Conservation (phyloP, 768 basidiomycete species). For the Rhizopogon rudus region DNA sequence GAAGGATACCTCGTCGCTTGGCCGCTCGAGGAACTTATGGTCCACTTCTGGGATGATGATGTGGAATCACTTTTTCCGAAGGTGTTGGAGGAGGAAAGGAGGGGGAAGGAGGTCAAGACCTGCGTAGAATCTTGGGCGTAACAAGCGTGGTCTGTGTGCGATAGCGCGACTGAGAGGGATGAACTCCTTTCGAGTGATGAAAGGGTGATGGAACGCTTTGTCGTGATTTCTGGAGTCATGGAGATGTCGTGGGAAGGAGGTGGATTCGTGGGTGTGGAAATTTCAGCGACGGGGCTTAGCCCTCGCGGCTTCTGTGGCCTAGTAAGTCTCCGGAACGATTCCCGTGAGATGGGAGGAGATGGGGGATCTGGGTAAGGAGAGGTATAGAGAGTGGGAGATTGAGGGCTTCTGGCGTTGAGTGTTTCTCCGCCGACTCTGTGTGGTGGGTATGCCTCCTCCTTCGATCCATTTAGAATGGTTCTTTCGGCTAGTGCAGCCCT, state of each 20-base stretch:
- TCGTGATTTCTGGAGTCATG: background rate
- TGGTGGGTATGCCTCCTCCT: background rate
- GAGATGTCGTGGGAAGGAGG: background rate
- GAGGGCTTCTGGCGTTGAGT: background rate
- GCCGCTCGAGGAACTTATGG: slow-evolving; percentile 10
- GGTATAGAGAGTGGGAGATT: slow-evolving; percentile 15
- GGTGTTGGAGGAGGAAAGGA: slow-evolving; percentile 19
- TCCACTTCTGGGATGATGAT: slow-evolving; percentile 10
- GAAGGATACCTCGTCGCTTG: slow-evolving; percentile 24
- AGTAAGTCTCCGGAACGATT: slow-evolving; percentile 9
- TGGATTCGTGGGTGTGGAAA: background rate
- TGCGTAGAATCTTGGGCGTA: slow-evolving; percentile 28
- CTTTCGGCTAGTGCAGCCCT: background rate
- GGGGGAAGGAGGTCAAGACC: slow-evolving; percentile 9
- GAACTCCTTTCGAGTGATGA: background rate
- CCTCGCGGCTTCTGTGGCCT: background rate
- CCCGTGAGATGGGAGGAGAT: background rate
- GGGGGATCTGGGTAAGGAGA: slow-evolving; percentile 3
- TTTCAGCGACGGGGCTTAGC: slow-evolving; percentile 18
- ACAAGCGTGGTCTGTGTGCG: background rate
- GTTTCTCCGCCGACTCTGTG: background rate
- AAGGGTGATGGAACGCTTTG: background rate
- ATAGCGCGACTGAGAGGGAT: background rate
- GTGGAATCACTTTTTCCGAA: slow-evolving; percentile 22
- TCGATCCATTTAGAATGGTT: background rate